phyloP scores from a whole-genome alignment of 805 yeast genomes.

The Wickerhamomyces bisporus region DNA sequence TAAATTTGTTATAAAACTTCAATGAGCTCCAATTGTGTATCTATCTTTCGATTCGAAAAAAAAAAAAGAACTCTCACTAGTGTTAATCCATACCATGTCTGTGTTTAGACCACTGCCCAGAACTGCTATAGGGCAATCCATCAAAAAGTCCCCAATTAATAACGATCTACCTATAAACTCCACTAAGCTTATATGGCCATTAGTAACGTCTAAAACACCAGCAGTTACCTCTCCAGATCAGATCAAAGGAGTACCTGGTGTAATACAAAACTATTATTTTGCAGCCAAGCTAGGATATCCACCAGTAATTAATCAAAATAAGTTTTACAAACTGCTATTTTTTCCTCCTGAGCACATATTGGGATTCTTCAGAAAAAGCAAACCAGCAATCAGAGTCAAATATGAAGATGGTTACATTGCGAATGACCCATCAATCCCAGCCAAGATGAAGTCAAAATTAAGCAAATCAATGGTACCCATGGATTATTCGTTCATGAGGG shows the following conservation, averaged over 20 bases:
- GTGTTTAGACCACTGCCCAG: too few relatives aligned
- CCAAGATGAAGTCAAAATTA: slow-evolving; percentile 3
- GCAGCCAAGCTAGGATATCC: not conserved
- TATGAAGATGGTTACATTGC: slow-evolving; percentile 11
- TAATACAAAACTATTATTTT: not conserved
- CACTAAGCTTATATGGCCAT: not conserved
- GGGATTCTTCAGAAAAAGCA: slow-evolving; percentile 17
- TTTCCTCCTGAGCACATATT: slow-evolving; percentile 20
- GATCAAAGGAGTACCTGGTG: not conserved
- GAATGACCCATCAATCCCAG: slow-evolving; percentile 11
- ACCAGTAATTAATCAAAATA: not conserved
- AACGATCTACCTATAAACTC: too few relatives aligned
- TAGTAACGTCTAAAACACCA: not conserved
- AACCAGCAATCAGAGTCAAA: slow-evolving; percentile 19
- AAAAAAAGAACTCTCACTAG: too few relatives aligned
- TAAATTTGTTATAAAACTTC: too few relatives aligned
- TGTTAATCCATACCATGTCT: too few relatives aligned
- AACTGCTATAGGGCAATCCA: not conserved
- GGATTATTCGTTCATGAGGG: slow-evolving; percentile 16
- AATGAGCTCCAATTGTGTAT: too few relatives aligned
- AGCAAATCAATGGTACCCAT: slow-evolving; percentile 14
- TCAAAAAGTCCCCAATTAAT: not conserved
- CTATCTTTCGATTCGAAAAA: too few relatives aligned
- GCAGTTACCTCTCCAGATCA: not conserved
- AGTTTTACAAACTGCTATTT: slow-evolving; percentile 11